Base-by-base conservation (phyloP, 148 eudicot species). In the Chenopodium formosanum region DNA sequence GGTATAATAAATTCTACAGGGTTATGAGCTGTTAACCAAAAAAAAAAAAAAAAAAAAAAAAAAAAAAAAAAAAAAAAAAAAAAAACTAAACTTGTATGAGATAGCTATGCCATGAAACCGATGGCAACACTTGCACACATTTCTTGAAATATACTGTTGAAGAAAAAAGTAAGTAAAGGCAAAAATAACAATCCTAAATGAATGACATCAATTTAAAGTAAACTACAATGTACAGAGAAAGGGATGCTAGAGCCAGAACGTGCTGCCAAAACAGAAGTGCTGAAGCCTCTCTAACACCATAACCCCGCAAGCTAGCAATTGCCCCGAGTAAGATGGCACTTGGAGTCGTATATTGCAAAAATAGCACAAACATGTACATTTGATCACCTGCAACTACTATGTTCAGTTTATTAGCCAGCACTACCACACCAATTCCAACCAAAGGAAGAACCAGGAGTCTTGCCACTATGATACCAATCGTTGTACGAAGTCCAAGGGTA, bases 261-360 rank as follows among this genome's bases (percentile, higher is more conserved):
- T 92, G 93, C 82, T 92, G 93, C 95, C 95, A 92, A 86, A 92
- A 92, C 72, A 90, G 83, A 83, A 90, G 78, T 0, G 93, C 90
- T 2, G 93, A 92, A 40, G 93, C 89, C 82, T 92, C 93, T 47
- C 89, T 82, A 47, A 90, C 89, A 79, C 91, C 93, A 83, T 90
- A 92, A 40, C 92, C 90, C 75, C 93, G 86, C 88, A 90, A 87
- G 80, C 91, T 89, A 47, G 92, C 91, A 74, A 92, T 90, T 25
- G 95, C 95, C 12, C 95, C 93, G 52, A 92, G 77, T 56, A 92
- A 87, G 84, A 92, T 90, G 29, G 95, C 95, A 69, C 95, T 92
- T 7, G 95, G 93, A 70, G 90, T 89, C 20, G 90, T 86, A 73
- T 92, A 90, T 72, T 90, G 95, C 88, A 92, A 75, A 78, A 89